Percentiles rank a stretch among this genome's conserved stretches.
Evolutionary conservation across 805 yeast genomes (phyloP).

Genomic region (Phaffomyces thermotolerans): DNA sequence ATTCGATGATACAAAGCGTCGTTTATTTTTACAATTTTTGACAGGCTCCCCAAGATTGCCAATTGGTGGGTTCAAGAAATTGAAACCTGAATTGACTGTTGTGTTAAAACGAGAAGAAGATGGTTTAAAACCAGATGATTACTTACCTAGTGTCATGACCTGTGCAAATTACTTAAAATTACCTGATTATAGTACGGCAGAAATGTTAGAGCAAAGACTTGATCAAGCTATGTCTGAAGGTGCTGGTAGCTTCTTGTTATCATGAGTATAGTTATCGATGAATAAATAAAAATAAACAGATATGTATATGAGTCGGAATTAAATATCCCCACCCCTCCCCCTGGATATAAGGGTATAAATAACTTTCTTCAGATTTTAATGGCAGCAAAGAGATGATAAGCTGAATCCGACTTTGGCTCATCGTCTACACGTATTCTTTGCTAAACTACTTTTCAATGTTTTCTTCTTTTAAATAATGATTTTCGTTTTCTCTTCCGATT

Average conservation of each 20-base stretch:
- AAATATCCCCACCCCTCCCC: not conserved
- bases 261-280: slow-evolving; percentile 24
- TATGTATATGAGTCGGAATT: too few species aligned
- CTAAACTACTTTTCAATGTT: too few species aligned
- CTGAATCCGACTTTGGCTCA: too few species aligned
- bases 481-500: too few species aligned
- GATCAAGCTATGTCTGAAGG: slow-evolving; percentile 79
- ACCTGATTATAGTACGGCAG: slow-evolving; percentile 68
- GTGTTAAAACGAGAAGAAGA: slow-evolving; percentile 79
- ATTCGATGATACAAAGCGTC: slow-evolving; percentile 47
- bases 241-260: slow-evolving; percentile 75
- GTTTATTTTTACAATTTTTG: slow-evolving; percentile 75
- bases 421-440: too few species aligned
- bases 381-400: too few species aligned
- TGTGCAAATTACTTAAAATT: slow-evolving; percentile 91
- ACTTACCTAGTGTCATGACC: slow-evolving; percentile 95
- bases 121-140: slow-evolving; percentile 62
- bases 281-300: too few species aligned
- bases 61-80: slow-evolving; percentile 82
- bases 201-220: slow-evolving; percentile 51
- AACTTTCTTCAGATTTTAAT: too few species aligned
- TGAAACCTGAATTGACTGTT: slow-evolving; percentile 79
- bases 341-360: too few species aligned
- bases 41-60: slow-evolving; percentile 94
- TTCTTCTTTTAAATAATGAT: too few species aligned